Evolutionary conservation across 1,284 basidiomycete species (phyloP).

Genomic region (Wallemia mellicola): DNA sequence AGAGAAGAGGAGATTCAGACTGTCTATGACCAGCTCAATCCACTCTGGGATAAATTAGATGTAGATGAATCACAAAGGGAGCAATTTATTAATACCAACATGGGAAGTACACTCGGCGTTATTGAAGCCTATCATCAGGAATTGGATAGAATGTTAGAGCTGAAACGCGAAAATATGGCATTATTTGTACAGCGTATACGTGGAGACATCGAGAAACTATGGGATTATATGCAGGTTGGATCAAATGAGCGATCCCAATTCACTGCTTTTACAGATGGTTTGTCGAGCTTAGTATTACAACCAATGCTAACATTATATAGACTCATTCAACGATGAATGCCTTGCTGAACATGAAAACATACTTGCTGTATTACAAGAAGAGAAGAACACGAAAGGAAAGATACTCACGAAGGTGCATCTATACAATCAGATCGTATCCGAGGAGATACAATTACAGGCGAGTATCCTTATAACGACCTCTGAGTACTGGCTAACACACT

Average conservation of each 20-base stretch:
- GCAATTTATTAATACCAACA: slow-evolving; percentile 41
- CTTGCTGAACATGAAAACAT: slow-evolving; percentile 65
- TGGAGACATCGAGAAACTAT: slow-evolving; percentile 45
- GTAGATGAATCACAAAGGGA: slow-evolving; percentile 42
- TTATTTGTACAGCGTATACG: slow-evolving; percentile 57
- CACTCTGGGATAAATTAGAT: slow-evolving; percentile 45
- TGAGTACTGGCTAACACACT: slow-evolving; percentile 1
- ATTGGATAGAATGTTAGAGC: slow-evolving; percentile 56
- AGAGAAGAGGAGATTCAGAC: slow-evolving; percentile 47
- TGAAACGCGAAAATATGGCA: slow-evolving; percentile 64
- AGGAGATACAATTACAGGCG: slow-evolving; percentile 53
- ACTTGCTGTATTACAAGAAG: slow-evolving; percentile 45
- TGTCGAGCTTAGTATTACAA: slow-evolving; percentile 10
- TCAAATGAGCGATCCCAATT: slow-evolving; percentile 56
- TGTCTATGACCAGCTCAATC: slow-evolving; percentile 58
- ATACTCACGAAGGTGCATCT: slow-evolving; percentile 48
- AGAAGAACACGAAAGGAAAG: slow-evolving; percentile 41
- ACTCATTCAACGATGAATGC: slow-evolving; percentile 65
- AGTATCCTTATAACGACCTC: slow-evolving; percentile 5
- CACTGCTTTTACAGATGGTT: slow-evolving; percentile 47
- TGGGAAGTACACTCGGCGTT: slow-evolving; percentile 42
- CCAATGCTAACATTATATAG: slow-evolving; percentile 18
- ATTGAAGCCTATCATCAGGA: slow-evolving; percentile 61
- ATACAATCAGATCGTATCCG: slow-evolving; percentile 71
- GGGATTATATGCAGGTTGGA: slow-evolving; percentile 61